A percentile compares a stretch with the other conserved stretches of the same genome.
These are phyloP conservation scores for Russula dissimulans DNA, from an alignment of 768 basidiomycete genomes.

Conservation along the genomic window DNA sequence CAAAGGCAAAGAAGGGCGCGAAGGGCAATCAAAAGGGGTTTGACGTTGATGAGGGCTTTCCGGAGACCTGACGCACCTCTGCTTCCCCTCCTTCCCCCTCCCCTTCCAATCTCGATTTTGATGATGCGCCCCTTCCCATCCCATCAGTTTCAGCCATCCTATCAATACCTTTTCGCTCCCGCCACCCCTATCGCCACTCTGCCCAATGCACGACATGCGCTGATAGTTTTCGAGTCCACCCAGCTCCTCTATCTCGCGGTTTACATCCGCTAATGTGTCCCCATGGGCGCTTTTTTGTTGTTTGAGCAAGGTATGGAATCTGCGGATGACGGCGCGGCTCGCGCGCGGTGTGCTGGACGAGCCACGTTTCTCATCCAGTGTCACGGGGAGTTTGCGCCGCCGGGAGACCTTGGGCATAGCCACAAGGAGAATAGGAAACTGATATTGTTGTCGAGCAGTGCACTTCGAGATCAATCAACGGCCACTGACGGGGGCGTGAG, in stretches of 20 bases:
- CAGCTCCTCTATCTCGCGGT: conserved; percentile 51
- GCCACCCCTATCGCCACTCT: conserved; percentile 73
- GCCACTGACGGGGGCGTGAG: not conserved
- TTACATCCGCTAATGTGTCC: conserved; percentile 41
- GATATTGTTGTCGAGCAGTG: not conserved
- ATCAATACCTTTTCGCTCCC: conserved; percentile 80
- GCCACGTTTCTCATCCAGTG: conserved; percentile 22
- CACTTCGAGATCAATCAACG: not conserved
- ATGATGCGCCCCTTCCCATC: conserved; percentile 8
- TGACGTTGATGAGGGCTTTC: too few relatives aligned
- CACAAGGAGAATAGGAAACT: not conserved
- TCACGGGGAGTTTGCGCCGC: conserved; percentile 40
- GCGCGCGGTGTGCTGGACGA: conserved; percentile 48
- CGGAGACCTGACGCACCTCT: conserved; percentile 26
- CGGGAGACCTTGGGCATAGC: conserved; percentile 36
- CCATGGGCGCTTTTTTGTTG: conserved; percentile 45
- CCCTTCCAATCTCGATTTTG: conserved; percentile 8
- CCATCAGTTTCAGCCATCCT: conserved; percentile 58
- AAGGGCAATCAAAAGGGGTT: too few relatives aligned
- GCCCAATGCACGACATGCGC: conserved; percentile 72
- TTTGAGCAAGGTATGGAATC: conserved; percentile 76
- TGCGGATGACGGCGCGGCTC: conserved; percentile 66
- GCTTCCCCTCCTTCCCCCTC: conserved; percentile 6
- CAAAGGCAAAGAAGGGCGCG: too few relatives aligned
- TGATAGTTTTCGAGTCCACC: conserved; percentile 81